Evolutionary conservation across 331 rosid species (phyloP).

Genomic region (Malus hybrid): DNA sequence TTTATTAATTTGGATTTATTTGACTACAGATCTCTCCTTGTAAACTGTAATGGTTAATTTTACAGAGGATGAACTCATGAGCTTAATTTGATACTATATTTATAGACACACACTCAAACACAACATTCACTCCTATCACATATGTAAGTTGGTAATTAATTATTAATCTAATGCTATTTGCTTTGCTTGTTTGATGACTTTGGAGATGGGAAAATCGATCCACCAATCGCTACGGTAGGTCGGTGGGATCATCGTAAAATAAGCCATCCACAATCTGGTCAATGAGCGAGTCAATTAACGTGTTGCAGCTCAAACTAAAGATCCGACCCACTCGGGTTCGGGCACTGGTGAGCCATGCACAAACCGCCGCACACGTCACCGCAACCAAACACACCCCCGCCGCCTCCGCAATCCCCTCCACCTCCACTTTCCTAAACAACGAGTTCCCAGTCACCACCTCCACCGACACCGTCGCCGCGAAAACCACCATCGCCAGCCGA

Average conservation of each 20-base stretch:
- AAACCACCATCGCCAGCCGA: slow-evolving; percentile 89
- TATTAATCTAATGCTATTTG: no score
- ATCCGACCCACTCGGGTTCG: slow-evolving; percentile 58
- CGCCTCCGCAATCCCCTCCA: slow-evolving; percentile 58
- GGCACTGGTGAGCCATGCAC: slow-evolving; percentile 77
- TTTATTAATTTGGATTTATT: no score
- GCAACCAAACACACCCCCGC: slow-evolving; percentile 77
- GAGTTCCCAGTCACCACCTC: slow-evolving; percentile 81
- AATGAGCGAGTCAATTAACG: slow-evolving; percentile 65
- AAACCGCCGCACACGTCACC: slow-evolving; percentile 52
- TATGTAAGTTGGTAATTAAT: no score
- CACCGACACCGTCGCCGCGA: slow-evolving; percentile 60
- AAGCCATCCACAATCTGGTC: slow-evolving; percentile 82
- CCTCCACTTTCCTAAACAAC: slow-evolving; percentile 67
- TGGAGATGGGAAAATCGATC: no score
- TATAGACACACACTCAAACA: no score
- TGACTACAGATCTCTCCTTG: no score
- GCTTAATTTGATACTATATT: no score
- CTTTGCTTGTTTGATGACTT: no score
- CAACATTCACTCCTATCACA: no score
- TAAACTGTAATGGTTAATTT: no score
- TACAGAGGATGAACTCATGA: no score
- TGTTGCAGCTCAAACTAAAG: slow-evolving; percentile 53
- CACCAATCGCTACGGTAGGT: slow-evolving; percentile 30
- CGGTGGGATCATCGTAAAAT: slow-evolving; percentile 42